These are phyloP conservation scores for Oryza meridionalis DNA, from an alignment of 176 grass and related monocot species.

Conservation along the genomic window DNA sequence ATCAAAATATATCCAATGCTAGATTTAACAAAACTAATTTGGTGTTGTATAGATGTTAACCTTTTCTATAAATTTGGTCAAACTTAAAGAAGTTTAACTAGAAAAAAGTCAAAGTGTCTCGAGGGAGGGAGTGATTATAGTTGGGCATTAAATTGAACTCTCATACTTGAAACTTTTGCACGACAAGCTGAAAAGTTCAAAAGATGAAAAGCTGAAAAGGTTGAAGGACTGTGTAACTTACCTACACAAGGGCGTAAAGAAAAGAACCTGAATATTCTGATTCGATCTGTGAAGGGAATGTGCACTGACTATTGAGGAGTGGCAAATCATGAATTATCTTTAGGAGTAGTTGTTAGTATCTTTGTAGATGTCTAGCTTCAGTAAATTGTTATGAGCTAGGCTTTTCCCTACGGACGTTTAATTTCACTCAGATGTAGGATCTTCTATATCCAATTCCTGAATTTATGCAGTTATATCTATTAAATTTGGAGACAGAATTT, in stretches of 20 bases:
- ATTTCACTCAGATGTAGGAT: not conserved
- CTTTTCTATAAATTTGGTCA: no score
- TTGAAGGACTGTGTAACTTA: not conserved
- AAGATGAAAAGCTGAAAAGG: not conserved
- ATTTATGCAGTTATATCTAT: not conserved
- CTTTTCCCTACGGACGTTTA: not conserved
- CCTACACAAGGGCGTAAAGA: slow-evolving; percentile 19
- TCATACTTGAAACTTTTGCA: slow-evolving; percentile 6
- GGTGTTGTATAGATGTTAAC: no score
- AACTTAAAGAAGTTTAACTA: no score
- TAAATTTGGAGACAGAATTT: not conserved
- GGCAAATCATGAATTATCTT: no score
- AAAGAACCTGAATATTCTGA: slow-evolving; percentile 27
- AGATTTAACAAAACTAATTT: no score
- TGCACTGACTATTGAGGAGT: not conserved
- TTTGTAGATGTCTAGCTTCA: not conserved
- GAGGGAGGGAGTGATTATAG: not conserved
- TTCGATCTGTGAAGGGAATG: not conserved
- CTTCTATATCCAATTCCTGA: not conserved
- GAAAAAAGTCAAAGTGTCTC: no score
- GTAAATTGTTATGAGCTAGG: not conserved
- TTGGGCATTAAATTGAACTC: not conserved
- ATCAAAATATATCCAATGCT: no score
- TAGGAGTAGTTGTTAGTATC: not conserved
- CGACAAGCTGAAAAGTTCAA: not conserved